phyloP scores from a whole-genome alignment of 208 protist genomes.

The Acanthamoeba comandoni region DNA sequence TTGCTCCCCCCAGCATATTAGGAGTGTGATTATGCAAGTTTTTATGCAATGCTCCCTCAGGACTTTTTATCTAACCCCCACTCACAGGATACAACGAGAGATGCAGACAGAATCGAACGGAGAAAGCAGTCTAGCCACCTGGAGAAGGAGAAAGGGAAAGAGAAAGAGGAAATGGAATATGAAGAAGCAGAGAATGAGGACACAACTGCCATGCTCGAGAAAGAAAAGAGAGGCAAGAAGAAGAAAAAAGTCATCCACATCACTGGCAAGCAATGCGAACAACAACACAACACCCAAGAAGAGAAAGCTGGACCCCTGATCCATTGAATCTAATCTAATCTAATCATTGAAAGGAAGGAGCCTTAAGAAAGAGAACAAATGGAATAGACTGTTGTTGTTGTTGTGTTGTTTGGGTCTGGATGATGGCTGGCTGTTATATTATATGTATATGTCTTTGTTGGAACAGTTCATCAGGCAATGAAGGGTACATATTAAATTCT shows the following conservation, averaged over 20 bases:
- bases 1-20: not conserved
- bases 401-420: too few relatives aligned
- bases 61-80: not conserved
- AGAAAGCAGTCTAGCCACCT: not conserved
- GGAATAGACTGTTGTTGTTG: not conserved
- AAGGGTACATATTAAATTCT: not conserved
- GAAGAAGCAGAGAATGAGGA: not conserved
- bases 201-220: not conserved
- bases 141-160: not conserved
- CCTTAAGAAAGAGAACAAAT: not conserved
- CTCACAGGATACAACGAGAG: constrained; percentile 50
- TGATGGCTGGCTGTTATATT: too few relatives aligned
- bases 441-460: not conserved
- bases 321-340: not conserved
- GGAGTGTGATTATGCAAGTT: not conserved
- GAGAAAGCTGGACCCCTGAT: constrained; percentile 31
- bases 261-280: too few relatives aligned
- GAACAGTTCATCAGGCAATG: not conserved
- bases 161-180: not conserved
- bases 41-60: not conserved
- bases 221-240: constrained; percentile 22
- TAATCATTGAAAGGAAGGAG: not conserved
- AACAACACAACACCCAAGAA: constrained; percentile 17
- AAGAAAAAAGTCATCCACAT: constrained; percentile 13
- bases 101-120: constrained; percentile 16